phyloP scores from a whole-genome alignment of 345 rosid species.

The Noccaea caerulescens region DNA sequence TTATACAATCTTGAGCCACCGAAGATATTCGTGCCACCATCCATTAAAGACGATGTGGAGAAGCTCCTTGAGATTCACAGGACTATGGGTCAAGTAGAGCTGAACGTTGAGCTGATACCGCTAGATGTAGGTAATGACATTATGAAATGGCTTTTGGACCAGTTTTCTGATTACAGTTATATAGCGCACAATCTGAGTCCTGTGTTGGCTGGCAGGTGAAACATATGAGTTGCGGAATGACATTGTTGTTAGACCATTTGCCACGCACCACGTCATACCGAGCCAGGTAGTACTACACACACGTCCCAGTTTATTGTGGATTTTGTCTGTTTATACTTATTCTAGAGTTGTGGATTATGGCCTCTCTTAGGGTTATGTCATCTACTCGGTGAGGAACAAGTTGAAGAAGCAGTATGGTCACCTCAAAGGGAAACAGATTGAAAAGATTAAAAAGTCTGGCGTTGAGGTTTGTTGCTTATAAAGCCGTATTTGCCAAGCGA shows the following conservation, averaged over 20 bases:
- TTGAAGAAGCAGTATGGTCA: conserved; percentile 87
- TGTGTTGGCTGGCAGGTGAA: conserved; percentile 62
- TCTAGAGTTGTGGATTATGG: background rate
- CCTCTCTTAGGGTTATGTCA: conserved; percentile 77
- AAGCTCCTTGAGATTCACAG: conserved; percentile 78
- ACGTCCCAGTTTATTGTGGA: background rate
- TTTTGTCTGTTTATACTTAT: background rate
- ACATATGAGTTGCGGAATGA: conserved; percentile 87
- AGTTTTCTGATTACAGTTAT: background rate
- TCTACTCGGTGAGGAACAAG: conserved; percentile 84
- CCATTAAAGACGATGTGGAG: conserved; percentile 84
- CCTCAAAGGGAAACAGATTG: conserved; percentile 91
- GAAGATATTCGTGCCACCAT: conserved; percentile 79
- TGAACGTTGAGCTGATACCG: conserved; percentile 74
- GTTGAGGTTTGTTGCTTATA: conserved; percentile 57
- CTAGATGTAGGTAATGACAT: conserved; percentile 69
- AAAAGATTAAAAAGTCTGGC: conserved; percentile 90
- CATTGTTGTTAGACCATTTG: conserved; percentile 82
- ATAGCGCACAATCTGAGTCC: conserved; percentile 17
- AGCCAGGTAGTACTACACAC: conserved; percentile 64
- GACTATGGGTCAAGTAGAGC: conserved; percentile 84
- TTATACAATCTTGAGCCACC: conserved; percentile 93
- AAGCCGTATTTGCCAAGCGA: background rate
- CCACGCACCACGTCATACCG: conserved; percentile 86
- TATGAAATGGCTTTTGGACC: background rate